These are phyloP conservation scores for Bruguiera hainesii DNA, from an alignment of 441 rosid species.

Conservation along the genomic window DNA sequence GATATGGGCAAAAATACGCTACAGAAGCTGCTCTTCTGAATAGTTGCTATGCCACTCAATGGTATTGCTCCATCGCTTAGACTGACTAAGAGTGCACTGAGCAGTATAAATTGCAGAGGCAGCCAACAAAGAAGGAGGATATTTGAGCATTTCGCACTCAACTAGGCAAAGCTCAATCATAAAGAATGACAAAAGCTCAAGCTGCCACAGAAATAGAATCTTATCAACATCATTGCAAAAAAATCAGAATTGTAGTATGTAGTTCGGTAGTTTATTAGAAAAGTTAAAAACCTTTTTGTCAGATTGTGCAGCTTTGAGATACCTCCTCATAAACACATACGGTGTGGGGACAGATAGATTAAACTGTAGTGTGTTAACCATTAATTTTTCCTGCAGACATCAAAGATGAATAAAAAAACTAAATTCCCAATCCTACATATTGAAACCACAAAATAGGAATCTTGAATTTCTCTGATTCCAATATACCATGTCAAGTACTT, in stretches of 20 bases:
- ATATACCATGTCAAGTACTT: conserved; percentile 75
- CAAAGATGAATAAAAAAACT: neutral
- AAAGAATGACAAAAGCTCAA: conserved; percentile 73
- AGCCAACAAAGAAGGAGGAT: conserved; percentile 66
- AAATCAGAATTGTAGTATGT: no score
- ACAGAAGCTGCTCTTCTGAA: conserved; percentile 69
- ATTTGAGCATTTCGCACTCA: conserved; percentile 76
- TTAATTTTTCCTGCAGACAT: conserved; percentile 60
- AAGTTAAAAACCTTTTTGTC: conserved; percentile 55
- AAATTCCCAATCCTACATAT: neutral
- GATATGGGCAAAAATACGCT: conserved; percentile 21
- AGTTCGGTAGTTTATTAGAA: no score
- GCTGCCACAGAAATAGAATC: conserved; percentile 35
- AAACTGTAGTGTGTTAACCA: conserved; percentile 69
- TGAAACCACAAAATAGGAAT: neutral
- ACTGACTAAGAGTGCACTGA: conserved; percentile 58
- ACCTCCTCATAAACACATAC: conserved; percentile 75
- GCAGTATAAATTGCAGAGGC: conserved; percentile 84
- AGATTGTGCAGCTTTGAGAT: conserved; percentile 85
- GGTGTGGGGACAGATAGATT: conserved; percentile 84
- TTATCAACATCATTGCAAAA: neutral
- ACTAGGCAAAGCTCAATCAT: conserved; percentile 78
- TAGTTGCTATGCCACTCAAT: conserved; percentile 61
- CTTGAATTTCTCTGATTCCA: neutral
- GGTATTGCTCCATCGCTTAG: conserved; percentile 66